Percentiles rank a stretch among this genome's conserved stretches.
phyloP scores from a whole-genome alignment of 352 stramenopile genomes.

The Globisporangium solare region DNA sequence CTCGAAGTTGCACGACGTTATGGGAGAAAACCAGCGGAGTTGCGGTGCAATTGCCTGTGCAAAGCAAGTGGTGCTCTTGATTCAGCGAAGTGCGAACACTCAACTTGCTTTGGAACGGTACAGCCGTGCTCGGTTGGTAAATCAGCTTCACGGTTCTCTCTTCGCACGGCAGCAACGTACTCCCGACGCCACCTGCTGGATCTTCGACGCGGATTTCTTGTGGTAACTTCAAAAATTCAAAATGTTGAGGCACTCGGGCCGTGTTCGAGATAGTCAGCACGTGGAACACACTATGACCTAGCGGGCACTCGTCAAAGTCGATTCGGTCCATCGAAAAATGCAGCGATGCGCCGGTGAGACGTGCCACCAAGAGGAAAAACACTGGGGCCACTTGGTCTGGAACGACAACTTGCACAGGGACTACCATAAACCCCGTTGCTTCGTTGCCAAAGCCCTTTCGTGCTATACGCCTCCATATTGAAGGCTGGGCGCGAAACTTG shows the following conservation, averaged over 20 bases:
- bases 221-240: conserved; percentile 23
- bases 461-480: conserved; percentile 40
- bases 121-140: conserved; percentile 22
- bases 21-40: conserved; percentile 32
- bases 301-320: conserved; percentile 31
- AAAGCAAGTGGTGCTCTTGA: conserved; percentile 25
- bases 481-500: conserved; percentile 52
- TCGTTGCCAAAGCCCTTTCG: conserved; percentile 40
- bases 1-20: conserved; percentile 27
- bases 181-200: conserved; percentile 18
- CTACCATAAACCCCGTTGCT: conserved; percentile 28
- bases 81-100: conserved; percentile 36
- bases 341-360: conserved; percentile 19
- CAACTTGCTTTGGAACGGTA: conserved; percentile 12
- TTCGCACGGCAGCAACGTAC: conserved; percentile 30
- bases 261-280: conserved; percentile 27
- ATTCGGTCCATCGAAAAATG: conserved; percentile 16
- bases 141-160: conserved; percentile 20
- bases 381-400: conserved; percentile 51
- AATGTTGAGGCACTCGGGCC: conserved; percentile 28
- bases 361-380: conserved; percentile 30
- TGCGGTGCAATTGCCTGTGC: conserved; percentile 22
- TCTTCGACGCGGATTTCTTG: conserved; percentile 26
- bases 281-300: conserved; percentile 33
- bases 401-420: conserved; percentile 51